Conservation (phyloP, 1,284 basidiomycete genomes). For the Hortiboletus rubellus region DNA sequence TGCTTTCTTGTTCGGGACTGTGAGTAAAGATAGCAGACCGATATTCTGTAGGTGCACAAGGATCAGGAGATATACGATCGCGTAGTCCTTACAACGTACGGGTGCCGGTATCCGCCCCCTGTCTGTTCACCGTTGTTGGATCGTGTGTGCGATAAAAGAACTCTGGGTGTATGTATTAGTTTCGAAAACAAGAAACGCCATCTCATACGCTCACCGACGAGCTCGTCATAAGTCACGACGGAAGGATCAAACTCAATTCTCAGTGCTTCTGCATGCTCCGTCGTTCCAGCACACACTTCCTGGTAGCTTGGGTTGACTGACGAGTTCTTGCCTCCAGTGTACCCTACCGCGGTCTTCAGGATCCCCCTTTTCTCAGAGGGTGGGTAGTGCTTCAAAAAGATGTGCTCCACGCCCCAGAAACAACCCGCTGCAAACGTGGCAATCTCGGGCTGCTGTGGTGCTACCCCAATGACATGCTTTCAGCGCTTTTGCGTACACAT, state of each 20-base stretch:
- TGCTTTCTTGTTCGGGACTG: slow-evolving; percentile 70
- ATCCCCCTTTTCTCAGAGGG: slow-evolving; percentile 65
- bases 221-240: slow-evolving; percentile 76
- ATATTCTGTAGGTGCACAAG: slow-evolving; percentile 62
- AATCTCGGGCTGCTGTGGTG: slow-evolving; percentile 45
- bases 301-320: slow-evolving; percentile 64
- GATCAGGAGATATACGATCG: neutral
- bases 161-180: slow-evolving; percentile 45
- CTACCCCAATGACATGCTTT: slow-evolving; percentile 6
- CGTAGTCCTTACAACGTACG: slow-evolving; percentile 49
- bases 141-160: slow-evolving; percentile 97
- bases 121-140: slow-evolving; percentile 80
- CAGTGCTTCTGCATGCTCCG: slow-evolving; percentile 89
- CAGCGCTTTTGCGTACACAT: neutral
- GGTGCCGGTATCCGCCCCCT: slow-evolving; percentile 76
- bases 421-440: slow-evolving; percentile 83
- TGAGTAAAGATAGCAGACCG: slow-evolving; percentile 91
- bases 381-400: slow-evolving; percentile 81
- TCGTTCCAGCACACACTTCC: slow-evolving; percentile 79
- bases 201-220: slow-evolving; percentile 60
- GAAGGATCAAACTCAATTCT: slow-evolving; percentile 84
- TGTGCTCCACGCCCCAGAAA: slow-evolving; percentile 86
- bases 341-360: slow-evolving; percentile 75
- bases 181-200: neutral
- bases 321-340: slow-evolving; percentile 72